A percentile compares a stretch with the other conserved stretches of the same genome.
These are phyloP conservation scores for Isatis lusitanica DNA, from an alignment of 441 rosid species.

Conservation along the genomic window DNA sequence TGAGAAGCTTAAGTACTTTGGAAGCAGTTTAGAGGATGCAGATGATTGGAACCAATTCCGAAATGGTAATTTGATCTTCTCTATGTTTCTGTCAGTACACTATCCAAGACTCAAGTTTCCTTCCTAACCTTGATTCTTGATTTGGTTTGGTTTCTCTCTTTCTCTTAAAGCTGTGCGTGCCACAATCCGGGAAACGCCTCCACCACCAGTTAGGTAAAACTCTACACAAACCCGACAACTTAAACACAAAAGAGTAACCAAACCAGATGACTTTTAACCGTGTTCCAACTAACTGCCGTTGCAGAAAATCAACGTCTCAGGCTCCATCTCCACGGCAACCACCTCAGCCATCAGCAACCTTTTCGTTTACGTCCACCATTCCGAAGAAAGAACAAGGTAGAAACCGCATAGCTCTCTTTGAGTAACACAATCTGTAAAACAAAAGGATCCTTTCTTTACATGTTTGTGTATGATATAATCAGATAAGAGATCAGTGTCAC, in stretches of 20 bases:
- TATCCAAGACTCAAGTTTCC: not conserved
- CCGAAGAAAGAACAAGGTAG: constrained; percentile 65
- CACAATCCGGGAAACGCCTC: constrained; percentile 67
- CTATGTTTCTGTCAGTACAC: not conserved
- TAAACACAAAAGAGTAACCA: not conserved
- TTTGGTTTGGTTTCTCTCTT: constrained; percentile 10
- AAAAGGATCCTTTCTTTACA: not conserved
- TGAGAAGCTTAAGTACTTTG: constrained; percentile 59
- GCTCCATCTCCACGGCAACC: constrained; percentile 62
- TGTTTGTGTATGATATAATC: constrained; percentile 25
- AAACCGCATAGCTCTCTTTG: not conserved
- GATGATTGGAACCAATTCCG: constrained; percentile 85
- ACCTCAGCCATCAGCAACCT: constrained; percentile 68
- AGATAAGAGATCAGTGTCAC: constrained; percentile 73
- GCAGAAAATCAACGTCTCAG: constrained; percentile 70
- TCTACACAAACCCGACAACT: not conserved
- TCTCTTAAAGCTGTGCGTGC: constrained; percentile 67
- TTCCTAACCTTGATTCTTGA: constrained; percentile 13
- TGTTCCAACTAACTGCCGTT: not conserved
- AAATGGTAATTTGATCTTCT: constrained; percentile 49
- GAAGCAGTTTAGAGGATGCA: constrained; percentile 79
- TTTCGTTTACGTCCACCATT: constrained; percentile 67
- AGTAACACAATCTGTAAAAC: too few species aligned
- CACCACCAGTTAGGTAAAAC: constrained; percentile 51
- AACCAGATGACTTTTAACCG: not conserved